phyloP scores from a whole-genome alignment of 2,329 filamentous ascomycete genomes.

The Fusarium sp. region DNA sequence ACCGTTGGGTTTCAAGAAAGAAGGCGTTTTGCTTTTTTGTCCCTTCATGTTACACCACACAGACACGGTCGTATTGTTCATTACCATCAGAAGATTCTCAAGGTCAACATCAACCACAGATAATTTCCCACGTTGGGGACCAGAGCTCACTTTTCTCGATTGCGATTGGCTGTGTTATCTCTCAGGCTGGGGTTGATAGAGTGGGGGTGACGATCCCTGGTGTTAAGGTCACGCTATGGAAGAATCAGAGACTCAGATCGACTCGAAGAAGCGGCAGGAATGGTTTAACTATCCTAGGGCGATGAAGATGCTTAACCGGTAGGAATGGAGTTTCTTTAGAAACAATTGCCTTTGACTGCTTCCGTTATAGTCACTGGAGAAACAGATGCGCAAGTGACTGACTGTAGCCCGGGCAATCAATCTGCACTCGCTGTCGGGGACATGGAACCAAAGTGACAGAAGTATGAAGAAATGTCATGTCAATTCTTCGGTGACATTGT shows the following conservation, averaged over 20 bases:
- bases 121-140: slow-evolving; percentile 41
- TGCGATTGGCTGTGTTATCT: slow-evolving; percentile 29
- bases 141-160: neutral
- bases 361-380: neutral
- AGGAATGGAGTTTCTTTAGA: slow-evolving; percentile 24
- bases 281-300: slow-evolving; percentile 1
- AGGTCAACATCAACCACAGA: slow-evolving; percentile 23
- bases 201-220: slow-evolving; percentile 24
- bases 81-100: neutral
- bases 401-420: slow-evolving; percentile 7
- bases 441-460: neutral
- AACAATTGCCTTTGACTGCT: neutral
- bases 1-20: neutral
- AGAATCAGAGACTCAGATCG: slow-evolving; percentile 7
- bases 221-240: slow-evolving; percentile 6
- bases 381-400: neutral
- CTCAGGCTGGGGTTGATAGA: slow-evolving; percentile 7
- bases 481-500: slow-evolving; percentile 1
- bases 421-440: neutral
- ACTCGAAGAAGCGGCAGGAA: slow-evolving; percentile 20
- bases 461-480: neutral
- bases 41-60: neutral
- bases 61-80: neutral
- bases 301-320: neutral
- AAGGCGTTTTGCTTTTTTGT: slow-evolving; percentile 25